phyloP scores from a whole-genome alignment of 495 filamentous ascomycete species.

The Daldinia childiae region DNA sequence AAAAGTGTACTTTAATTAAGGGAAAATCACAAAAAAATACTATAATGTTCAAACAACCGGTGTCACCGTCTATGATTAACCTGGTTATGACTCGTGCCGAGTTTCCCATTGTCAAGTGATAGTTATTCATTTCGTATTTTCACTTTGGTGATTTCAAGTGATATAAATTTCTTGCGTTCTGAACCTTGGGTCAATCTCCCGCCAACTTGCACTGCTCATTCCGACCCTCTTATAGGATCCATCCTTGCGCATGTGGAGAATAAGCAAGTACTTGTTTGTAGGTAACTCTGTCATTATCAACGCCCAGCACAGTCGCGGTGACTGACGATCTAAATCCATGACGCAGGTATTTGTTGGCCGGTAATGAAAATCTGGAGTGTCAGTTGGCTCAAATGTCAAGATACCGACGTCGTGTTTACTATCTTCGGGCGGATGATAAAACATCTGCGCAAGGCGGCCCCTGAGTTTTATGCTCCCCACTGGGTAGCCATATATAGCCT shows the following conservation, averaged over 20 bases:
- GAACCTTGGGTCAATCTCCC: slow-evolving; percentile 27
- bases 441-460: slow-evolving; percentile 23
- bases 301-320: slow-evolving; percentile 22
- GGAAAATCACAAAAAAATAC: slow-evolving; percentile 7
- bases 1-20: slow-evolving; percentile 7
- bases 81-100: not conserved
- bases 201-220: slow-evolving; percentile 9
- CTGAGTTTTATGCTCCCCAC: slow-evolving; percentile 19
- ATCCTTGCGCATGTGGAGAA: slow-evolving; percentile 21
- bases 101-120: not conserved
- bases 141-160: not conserved
- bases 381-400: slow-evolving; percentile 17
- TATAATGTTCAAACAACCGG: slow-evolving; percentile 9
- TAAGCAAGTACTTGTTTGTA: slow-evolving; percentile 20
- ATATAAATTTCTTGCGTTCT: slow-evolving; percentile 19
- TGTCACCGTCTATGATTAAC: not conserved
- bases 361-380: slow-evolving; percentile 6
- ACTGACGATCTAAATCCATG: slow-evolving; percentile 33
- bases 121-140: not conserved
- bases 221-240: slow-evolving; percentile 24
- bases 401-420: slow-evolving; percentile 11
- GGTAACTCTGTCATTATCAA: slow-evolving; percentile 15
- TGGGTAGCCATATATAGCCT: slow-evolving; percentile 4
- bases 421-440: slow-evolving; percentile 24
- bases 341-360: slow-evolving; percentile 9